Evolutionary conservation across 139 green algal species (phyloP), one percentile per base, ranked within the genome.

Genomic region (Chlorella sp.): DNA sequence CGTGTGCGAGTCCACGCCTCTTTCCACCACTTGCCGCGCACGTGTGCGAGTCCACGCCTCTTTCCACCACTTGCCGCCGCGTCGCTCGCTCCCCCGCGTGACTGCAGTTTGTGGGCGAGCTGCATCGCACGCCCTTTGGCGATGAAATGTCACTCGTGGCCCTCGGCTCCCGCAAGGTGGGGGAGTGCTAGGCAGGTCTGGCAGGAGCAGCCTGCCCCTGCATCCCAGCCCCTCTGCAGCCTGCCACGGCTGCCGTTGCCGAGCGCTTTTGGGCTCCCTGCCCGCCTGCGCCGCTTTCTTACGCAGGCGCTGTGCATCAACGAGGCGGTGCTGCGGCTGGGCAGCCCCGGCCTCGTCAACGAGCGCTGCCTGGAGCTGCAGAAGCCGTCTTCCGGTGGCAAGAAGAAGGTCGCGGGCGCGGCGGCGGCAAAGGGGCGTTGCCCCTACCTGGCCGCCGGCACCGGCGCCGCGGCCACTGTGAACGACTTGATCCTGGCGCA

Each of bases 351-450:
- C 17, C 77, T 84, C 72, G 96, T 99, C 65, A 97, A 94, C 70
- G 95, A 99, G 79, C 81, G 84, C 5, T 99, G 95, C 84, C 72
- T 96, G 55, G 94, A 99, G 42, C 82, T 98, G 60, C 90, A 97
- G 61, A 74, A 64, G 50, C 45, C 45, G 0, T 43, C 50, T 50
- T n/a, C 33, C 65, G 33, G 45, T 45, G n/a, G 41, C 45, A 58
- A 19, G 38, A 79, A 79, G 31, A 43, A 56, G 48, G 46, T 50
- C 61, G 45, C 23, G 38, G 25, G 51, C 1, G 36, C 14, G 38
- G 25, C 12, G 6, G n/a, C 12, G 25, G 35, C 27, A 14, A 42
- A 31, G 19, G 59, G 29, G 11, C 78, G 76, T 8, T 90, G 83
- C 72, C 70, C 68, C 9, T 86, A 81, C 40, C 69, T 87, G n/a